Conservation (phyloP, 495 filamentous ascomycete species). For the Thozetella sp. region DNA sequence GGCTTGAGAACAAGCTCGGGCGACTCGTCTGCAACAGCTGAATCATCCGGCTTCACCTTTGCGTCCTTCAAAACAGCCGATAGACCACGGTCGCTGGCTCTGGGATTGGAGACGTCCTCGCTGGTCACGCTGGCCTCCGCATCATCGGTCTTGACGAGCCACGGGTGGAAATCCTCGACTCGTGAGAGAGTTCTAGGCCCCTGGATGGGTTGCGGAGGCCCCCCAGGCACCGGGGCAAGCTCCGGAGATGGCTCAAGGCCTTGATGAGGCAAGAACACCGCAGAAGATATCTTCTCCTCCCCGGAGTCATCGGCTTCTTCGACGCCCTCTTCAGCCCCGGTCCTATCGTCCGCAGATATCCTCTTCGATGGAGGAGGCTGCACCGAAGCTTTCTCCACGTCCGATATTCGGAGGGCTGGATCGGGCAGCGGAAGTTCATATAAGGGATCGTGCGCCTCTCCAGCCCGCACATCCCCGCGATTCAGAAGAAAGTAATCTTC, state of each 20-base stretch:
- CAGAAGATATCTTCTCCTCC: conserved; percentile 92
- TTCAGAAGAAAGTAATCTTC: conserved; percentile 18
- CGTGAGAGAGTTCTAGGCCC: conserved; percentile 26
- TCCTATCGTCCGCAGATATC: conserved; percentile 26
- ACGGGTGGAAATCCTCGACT: conserved; percentile 41
- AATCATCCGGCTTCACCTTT: conserved; percentile 30
- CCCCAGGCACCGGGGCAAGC: conserved; percentile 35
- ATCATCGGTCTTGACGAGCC: conserved; percentile 52
- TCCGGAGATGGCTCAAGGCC: conserved; percentile 56
- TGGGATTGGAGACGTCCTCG: conserved; percentile 17
- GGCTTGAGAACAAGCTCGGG: conserved; percentile 28
- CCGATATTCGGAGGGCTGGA: neutral
- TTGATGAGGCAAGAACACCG: conserved; percentile 90
- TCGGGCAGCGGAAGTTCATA: neutral
- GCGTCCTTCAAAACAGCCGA: neutral
- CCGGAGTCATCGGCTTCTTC: conserved; percentile 83
- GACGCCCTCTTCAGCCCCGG: conserved; percentile 37
- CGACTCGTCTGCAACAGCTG: conserved; percentile 39
- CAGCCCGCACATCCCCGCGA: conserved; percentile 1
- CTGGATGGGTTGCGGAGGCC: conserved; percentile 17
- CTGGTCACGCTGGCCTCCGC: conserved; percentile 34
- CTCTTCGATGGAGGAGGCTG: conserved; percentile 9
- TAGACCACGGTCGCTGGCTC: neutral
- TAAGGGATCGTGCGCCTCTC: conserved; percentile 1
- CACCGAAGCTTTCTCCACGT: neutral